A percentile compares a stretch with the other conserved stretches of the same genome.
Evolutionary conservation across 305 asterid genomes (phyloP).

Genomic region (Fraxinus dipetala): DNA sequence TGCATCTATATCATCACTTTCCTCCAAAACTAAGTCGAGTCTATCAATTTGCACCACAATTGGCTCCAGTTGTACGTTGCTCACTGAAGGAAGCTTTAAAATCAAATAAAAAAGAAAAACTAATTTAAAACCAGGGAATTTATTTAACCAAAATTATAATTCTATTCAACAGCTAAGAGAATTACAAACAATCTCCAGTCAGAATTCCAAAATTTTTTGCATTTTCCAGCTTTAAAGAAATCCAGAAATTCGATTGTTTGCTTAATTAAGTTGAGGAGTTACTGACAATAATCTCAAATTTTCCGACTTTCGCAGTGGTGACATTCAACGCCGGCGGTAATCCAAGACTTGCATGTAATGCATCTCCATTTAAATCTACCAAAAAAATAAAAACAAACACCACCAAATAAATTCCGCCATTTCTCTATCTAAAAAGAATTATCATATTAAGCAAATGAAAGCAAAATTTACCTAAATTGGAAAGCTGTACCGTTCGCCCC

Average conservation of each 20-base stretch:
- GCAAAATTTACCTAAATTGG: slow-evolving; percentile 60
- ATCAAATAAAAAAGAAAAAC: slow-evolving; percentile 10
- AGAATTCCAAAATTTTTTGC: slow-evolving; percentile 8
- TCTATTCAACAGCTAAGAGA: not conserved
- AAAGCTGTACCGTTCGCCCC: slow-evolving; percentile 84
- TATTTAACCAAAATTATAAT: not conserved
- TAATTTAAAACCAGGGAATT: slow-evolving; percentile 1
- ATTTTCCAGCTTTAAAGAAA: slow-evolving; percentile 7
- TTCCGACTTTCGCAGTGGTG: slow-evolving; percentile 82
- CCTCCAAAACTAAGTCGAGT: slow-evolving; percentile 91
- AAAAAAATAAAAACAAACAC: slow-evolving; percentile 13
- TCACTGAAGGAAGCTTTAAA: slow-evolving; percentile 88
- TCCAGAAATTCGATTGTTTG: slow-evolving; percentile 7
- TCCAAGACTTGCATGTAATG: slow-evolving; percentile 96
- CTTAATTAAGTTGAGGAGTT: slow-evolving; percentile 17
- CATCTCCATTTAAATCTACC: slow-evolving; percentile 88
- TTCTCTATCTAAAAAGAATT: not conserved
- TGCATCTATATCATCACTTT: slow-evolving; percentile 68
- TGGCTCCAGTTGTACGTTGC: slow-evolving; percentile 92
- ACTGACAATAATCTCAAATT: slow-evolving; percentile 88
- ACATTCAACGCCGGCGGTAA: slow-evolving; percentile 93
- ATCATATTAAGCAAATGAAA: slow-evolving; percentile 19
- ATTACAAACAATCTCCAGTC: not conserved
- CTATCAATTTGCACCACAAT: slow-evolving; percentile 84
- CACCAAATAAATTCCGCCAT: slow-evolving; percentile 25